phyloP scores from a whole-genome alignment of 2,329 filamentous ascomycete species.

The Septoria petroselini region DNA sequence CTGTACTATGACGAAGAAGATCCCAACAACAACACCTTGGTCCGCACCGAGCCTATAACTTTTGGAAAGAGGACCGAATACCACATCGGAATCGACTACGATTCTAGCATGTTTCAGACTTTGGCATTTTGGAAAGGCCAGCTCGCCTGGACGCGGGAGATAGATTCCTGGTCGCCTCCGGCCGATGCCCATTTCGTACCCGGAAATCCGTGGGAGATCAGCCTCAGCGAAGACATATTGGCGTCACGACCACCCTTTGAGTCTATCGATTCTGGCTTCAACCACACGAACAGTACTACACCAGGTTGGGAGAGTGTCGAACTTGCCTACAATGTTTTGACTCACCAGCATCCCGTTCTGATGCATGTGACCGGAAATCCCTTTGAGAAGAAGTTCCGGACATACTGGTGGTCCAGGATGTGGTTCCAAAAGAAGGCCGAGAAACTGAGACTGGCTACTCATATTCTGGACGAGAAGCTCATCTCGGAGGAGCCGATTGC shows the following conservation, averaged over 20 bases:
- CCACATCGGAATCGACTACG: conserved; percentile 28
- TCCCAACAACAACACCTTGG: conserved; percentile 39
- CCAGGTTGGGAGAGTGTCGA: conserved; percentile 18
- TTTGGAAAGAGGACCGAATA: conserved; percentile 22
- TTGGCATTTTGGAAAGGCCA: conserved; percentile 34
- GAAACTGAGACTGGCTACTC: conserved; percentile 25
- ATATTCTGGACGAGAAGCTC: conserved; percentile 14
- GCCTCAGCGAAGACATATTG: conserved; percentile 26
- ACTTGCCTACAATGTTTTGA: conserved; percentile 33
- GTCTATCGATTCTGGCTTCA: conserved; percentile 15
- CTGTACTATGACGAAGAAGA: conserved; percentile 35
- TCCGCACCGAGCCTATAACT: conserved; percentile 34
- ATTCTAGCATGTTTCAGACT: conserved; percentile 30
- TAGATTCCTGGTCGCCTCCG: conserved; percentile 30
- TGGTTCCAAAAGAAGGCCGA: conserved; percentile 34
- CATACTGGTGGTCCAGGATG: conserved; percentile 34
- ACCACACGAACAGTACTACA: background rate
- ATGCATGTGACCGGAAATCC: conserved; percentile 33
- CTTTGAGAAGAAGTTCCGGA: conserved; percentile 31
- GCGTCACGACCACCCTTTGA: conserved; percentile 29
- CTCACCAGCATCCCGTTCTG: conserved; percentile 27
- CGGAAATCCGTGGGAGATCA: conserved; percentile 23
- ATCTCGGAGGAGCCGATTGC: conserved; percentile 27
- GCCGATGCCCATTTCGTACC: conserved; percentile 7
- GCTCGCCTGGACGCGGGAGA: conserved; percentile 39